Conservation (phyloP, 2,329 filamentous ascomycete genomes). For the Aureobasidium leucospermi region DNA sequence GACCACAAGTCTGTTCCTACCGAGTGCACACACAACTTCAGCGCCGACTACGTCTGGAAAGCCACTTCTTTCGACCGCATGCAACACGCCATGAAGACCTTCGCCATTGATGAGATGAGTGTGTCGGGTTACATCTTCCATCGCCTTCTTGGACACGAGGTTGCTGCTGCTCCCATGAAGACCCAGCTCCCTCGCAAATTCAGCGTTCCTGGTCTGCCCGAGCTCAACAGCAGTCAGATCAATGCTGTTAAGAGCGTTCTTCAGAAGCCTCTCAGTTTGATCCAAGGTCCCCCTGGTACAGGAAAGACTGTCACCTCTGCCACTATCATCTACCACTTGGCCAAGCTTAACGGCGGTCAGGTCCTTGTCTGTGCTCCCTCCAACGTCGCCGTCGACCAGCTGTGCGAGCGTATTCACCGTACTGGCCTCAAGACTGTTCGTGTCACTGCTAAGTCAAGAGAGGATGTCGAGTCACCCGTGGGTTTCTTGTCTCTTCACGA, state of each 20-base stretch:
- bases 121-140: conserved; percentile 99
- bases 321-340: conserved; percentile 95
- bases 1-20: conserved; percentile 95
- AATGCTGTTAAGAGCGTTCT: conserved; percentile 93
- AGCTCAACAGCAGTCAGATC: conserved; percentile 92
- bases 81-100: conserved; percentile 99
- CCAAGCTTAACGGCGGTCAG: conserved; percentile 89
- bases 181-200: conserved; percentile 94
- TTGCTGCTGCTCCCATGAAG: conserved; percentile 91
- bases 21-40: conserved; percentile 96
- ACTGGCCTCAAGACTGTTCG: conserved; percentile 95
- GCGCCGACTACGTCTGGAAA: conserved; percentile 98
- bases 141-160: conserved; percentile 88
- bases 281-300: conserved; percentile 93
- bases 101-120: conserved; percentile 95
- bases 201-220: conserved; percentile 85
- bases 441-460: conserved; percentile 95
- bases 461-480: conserved; percentile 98
- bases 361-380: conserved; percentile 95
- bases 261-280: conserved; percentile 87
- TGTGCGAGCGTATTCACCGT: conserved; percentile 91
- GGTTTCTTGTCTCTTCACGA: conserved; percentile 92
- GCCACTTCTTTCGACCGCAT: conserved; percentile 98
- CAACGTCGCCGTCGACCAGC: conserved; percentile 95
- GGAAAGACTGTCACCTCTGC: conserved; percentile 98